Conservation (phyloP, 495 filamentous ascomycete species). For the Talaromyces wortmannii region DNA sequence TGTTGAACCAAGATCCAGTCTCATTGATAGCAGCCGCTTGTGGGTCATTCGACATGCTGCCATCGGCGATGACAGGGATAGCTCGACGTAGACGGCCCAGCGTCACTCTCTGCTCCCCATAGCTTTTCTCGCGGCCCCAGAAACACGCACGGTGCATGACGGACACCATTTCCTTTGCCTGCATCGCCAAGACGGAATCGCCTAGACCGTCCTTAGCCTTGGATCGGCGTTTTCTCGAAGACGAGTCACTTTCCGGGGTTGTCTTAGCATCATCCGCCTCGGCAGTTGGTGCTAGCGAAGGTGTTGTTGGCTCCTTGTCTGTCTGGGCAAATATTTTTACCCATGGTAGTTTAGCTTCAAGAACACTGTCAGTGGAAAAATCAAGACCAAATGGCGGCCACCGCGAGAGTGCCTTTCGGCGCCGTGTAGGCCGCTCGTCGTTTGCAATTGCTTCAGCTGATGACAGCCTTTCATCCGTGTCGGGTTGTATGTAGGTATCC, state of each 20-base stretch:
- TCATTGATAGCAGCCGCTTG: neutral
- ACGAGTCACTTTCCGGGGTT: no score
- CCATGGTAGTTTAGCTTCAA: constrained; percentile 27
- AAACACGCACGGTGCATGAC: constrained; percentile 34
- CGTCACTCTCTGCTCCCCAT: constrained; percentile 22
- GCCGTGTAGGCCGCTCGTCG: constrained; percentile 12
- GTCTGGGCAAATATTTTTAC: constrained; percentile 16
- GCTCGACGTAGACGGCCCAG: neutral
- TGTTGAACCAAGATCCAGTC: neutral
- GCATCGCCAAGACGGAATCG: constrained; percentile 18
- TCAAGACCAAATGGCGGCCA: constrained; percentile 37
- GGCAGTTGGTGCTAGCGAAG: neutral
- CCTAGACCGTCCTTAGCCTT: neutral
- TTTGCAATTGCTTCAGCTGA: neutral
- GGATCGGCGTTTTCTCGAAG: neutral
- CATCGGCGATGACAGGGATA: neutral
- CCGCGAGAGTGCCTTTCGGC: constrained; percentile 27
- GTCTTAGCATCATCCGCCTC: neutral
- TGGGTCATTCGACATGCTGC: neutral
- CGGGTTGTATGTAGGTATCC: constrained; percentile 4
- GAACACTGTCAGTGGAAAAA: constrained; percentile 10
- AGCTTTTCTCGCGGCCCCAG: constrained; percentile 28
- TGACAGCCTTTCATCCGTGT: neutral
- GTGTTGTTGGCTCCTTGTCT: no score
- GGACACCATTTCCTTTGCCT: constrained; percentile 33